Evolutionary conservation across 2,329 filamentous ascomycete genomes (phyloP).

Genomic region (Ophiostoma ips): DNA sequence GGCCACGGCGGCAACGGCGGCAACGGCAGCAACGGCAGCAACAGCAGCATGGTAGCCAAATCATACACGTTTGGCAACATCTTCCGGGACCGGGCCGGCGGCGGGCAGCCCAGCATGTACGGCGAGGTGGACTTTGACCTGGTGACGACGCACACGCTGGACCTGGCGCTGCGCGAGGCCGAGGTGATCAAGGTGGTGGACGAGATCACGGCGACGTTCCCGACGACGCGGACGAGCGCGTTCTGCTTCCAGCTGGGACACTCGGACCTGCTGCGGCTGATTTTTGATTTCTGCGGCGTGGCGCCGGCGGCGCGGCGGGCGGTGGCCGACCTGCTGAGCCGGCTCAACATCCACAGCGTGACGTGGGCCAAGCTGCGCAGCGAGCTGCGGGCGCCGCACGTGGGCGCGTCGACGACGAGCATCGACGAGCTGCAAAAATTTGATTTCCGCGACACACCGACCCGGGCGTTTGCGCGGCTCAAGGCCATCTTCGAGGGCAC

Average conservation of each 20-base stretch:
- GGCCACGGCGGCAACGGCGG: no score
- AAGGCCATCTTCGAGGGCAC: conserved; percentile 47
- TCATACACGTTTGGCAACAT: conserved; percentile 81
- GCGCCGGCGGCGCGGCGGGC: conserved; percentile 50
- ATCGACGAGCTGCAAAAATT: conserved; percentile 83
- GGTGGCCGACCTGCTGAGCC: conserved; percentile 74
- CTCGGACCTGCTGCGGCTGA: conserved; percentile 67
- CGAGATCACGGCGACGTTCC: conserved; percentile 73
- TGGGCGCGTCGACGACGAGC: conserved; percentile 77
- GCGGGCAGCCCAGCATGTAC: conserved; percentile 68
- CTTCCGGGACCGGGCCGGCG: conserved; percentile 64
- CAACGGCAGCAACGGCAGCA: conserved; percentile 19
- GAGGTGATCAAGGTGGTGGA: conserved; percentile 91
- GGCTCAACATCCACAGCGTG: conserved; percentile 66
- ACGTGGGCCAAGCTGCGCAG: conserved; percentile 73
- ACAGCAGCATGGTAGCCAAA: conserved; percentile 49
- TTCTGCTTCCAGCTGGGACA: conserved; percentile 92
- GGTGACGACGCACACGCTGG: conserved; percentile 65
- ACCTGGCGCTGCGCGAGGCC: conserved; percentile 80
- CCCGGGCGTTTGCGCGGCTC: conserved; percentile 42
- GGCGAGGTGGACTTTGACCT: conserved; percentile 96
- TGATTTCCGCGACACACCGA: conserved; percentile 60
- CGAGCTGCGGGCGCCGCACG: conserved; percentile 65
- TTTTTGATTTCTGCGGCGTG: conserved; percentile 85
- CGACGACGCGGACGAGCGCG: conserved; percentile 51